A percentile compares a stretch with the other conserved stretches of the same genome.
Conservation (phyloP, 805 yeast species). For the Hanseniaspora hatyaiensis region DNA sequence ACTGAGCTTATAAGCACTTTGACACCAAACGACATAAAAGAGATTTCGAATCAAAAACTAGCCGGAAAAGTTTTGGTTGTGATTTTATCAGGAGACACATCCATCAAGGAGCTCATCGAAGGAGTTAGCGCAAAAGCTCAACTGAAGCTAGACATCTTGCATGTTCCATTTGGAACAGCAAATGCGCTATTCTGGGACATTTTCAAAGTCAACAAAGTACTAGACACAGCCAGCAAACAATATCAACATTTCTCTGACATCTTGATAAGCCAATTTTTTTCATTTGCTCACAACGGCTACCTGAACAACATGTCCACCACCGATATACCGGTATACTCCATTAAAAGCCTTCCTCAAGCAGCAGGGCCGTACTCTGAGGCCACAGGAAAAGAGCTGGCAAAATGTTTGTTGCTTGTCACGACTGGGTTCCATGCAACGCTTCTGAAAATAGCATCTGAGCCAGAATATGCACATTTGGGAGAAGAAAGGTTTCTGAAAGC, state of each 20-base stretch:
- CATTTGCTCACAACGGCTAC: background rate
- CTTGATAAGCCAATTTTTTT: background rate
- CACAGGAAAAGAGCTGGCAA: background rate
- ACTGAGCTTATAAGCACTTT: background rate
- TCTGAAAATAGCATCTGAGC: conserved; percentile 8
- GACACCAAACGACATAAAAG: background rate
- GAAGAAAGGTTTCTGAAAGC: conserved; percentile 13
- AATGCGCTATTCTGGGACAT: conserved; percentile 13
- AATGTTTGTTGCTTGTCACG: conserved; percentile 1
- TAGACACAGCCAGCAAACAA: background rate
- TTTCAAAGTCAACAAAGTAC: background rate
- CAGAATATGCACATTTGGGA: conserved; percentile 9
- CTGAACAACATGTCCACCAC: background rate
- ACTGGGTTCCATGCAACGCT: conserved; percentile 14
- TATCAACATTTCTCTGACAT: background rate
- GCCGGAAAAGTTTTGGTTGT: background rate
- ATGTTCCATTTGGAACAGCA: conserved; percentile 13
- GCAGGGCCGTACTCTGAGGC: too few species aligned
- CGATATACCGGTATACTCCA: conserved; percentile 1
- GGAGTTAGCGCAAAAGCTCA: too few species aligned
- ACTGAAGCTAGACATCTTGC: background rate
- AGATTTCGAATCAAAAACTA: background rate
- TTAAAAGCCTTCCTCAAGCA: too few species aligned
- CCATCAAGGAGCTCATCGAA: conserved; percentile 6
- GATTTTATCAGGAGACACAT: conserved; percentile 13